phyloP scores from a whole-genome alignment of 139 green algal genomes.

The Ettlia oleoabundans region DNA sequence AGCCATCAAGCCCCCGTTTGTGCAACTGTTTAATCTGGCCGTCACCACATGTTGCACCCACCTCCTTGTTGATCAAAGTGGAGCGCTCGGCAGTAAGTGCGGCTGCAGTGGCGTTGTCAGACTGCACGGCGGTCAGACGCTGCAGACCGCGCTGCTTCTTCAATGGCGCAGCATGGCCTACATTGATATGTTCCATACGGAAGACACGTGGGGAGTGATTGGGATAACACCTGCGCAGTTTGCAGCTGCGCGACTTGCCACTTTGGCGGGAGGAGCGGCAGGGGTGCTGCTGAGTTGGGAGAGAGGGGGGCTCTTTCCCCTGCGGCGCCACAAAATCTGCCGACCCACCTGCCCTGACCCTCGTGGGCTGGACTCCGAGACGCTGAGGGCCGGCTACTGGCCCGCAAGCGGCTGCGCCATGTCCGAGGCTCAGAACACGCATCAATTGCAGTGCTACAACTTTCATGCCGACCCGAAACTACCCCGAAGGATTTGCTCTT shows the following conservation, averaged over 20 bases:
- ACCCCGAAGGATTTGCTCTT: too few relatives aligned
- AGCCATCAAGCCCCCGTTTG: too few relatives aligned
- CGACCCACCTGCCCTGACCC: neutral
- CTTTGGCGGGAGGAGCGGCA: too few relatives aligned
- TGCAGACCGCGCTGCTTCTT: neutral
- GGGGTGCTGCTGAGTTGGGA: neutral
- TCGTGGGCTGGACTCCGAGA: neutral
- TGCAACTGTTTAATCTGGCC: too few relatives aligned
- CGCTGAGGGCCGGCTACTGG: neutral
- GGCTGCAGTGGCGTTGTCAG: neutral
- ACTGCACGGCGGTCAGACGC: neutral
- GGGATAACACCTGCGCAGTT: neutral
- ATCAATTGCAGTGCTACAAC: too few relatives aligned
- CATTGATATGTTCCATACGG: neutral
- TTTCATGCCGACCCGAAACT: too few relatives aligned
- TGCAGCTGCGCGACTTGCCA: neutral
- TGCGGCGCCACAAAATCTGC: neutral
- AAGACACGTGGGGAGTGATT: too few relatives aligned
- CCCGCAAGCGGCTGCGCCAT: neutral
- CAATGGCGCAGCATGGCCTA: neutral
- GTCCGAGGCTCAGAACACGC: too few relatives aligned
- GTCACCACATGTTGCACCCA: too few relatives aligned
- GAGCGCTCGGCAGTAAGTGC: slow-evolving; percentile 55
- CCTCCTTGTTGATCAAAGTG: slow-evolving; percentile 69
- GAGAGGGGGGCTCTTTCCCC: neutral